A percentile compares a stretch with the other conserved stretches of the same genome.
These are phyloP conservation scores for Galerina sulciceps DNA, from an alignment of 768 basidiomycete genomes.

Conservation along the genomic window DNA sequence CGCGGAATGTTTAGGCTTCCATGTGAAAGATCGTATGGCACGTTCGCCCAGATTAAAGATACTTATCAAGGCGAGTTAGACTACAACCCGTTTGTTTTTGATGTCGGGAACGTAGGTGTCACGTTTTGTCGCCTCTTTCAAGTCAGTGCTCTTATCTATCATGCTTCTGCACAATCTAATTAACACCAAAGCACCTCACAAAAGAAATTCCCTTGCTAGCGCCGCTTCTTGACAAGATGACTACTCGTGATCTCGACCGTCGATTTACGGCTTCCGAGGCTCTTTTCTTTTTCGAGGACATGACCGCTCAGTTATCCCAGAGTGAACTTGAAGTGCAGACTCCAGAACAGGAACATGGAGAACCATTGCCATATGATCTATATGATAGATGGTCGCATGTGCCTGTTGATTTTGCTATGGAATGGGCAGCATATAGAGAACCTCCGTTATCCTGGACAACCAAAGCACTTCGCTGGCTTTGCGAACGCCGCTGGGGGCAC, in stretches of 20 bases:
- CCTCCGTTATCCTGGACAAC: not conserved
- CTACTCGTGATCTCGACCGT: not conserved
- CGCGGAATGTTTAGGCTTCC: slow-evolving; percentile 9
- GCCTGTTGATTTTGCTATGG: not conserved
- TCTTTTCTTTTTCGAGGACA: not conserved
- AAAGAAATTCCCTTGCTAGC: slow-evolving; percentile 3
- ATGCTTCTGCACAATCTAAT: not conserved
- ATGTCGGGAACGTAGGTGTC: slow-evolving; percentile 26
- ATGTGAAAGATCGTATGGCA: slow-evolving; percentile 14
- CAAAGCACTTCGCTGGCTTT: not conserved
- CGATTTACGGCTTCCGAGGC: not conserved
- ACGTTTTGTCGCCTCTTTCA: slow-evolving; percentile 10
- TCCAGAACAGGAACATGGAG: not conserved
- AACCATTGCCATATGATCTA: not conserved
- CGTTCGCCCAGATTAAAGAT: slow-evolving; percentile 7
- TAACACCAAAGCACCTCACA: not conserved
- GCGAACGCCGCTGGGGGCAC: no score
- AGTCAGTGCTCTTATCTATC: slow-evolving; percentile 8
- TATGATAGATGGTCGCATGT: not conserved
- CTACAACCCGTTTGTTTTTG: slow-evolving; percentile 31
- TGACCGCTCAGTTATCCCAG: not conserved
- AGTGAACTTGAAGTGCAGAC: not conserved
- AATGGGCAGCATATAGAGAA: not conserved
- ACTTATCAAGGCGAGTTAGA: slow-evolving; percentile 27
- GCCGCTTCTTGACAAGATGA: slow-evolving; percentile 1